These are phyloP conservation scores for Vaccinium macrocarpon DNA, from an alignment of 148 eudicot genomes.

Conservation along the genomic window DNA sequence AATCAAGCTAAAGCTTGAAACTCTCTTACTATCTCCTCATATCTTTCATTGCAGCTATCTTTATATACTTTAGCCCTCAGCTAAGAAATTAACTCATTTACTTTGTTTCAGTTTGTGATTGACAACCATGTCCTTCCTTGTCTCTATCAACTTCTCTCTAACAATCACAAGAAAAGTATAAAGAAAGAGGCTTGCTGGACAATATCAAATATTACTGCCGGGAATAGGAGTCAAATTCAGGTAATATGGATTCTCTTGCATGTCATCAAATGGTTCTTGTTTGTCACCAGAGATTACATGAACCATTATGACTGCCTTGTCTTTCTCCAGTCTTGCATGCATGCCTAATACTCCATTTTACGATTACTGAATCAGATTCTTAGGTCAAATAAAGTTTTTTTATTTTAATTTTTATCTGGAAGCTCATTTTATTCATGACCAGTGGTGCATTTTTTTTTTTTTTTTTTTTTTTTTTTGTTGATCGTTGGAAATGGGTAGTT, in stretches of 20 bases:
- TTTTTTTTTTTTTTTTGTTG: neutral
- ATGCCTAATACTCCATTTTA: neutral
- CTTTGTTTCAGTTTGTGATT: slow-evolving; percentile 53
- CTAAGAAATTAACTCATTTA: neutral
- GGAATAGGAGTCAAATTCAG: slow-evolving; percentile 73
- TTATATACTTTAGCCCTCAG: neutral
- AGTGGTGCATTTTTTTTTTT: neutral
- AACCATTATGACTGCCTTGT: neutral
- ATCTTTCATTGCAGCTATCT: neutral
- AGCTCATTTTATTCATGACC: neutral
- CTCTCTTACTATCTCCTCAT: neutral
- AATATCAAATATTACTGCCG: slow-evolving; percentile 77
- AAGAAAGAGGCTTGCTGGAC: slow-evolving; percentile 92
- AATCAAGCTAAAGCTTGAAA: neutral
- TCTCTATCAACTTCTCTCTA: slow-evolving; percentile 56
- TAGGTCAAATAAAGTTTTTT: neutral
- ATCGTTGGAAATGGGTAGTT: neutral
- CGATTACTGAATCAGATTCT: neutral
- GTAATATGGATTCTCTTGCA: slow-evolving; percentile 27
- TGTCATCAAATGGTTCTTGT: neutral
- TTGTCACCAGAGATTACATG: neutral
- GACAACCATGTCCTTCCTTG: slow-evolving; percentile 70
- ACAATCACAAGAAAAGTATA: slow-evolving; percentile 70
- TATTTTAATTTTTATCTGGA: neutral
- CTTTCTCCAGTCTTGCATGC: neutral